A percentile compares a stretch with the other conserved stretches of the same genome.
phyloP scores from a whole-genome alignment of 768 basidiomycete genomes.

The Gymnopilus junonius region DNA sequence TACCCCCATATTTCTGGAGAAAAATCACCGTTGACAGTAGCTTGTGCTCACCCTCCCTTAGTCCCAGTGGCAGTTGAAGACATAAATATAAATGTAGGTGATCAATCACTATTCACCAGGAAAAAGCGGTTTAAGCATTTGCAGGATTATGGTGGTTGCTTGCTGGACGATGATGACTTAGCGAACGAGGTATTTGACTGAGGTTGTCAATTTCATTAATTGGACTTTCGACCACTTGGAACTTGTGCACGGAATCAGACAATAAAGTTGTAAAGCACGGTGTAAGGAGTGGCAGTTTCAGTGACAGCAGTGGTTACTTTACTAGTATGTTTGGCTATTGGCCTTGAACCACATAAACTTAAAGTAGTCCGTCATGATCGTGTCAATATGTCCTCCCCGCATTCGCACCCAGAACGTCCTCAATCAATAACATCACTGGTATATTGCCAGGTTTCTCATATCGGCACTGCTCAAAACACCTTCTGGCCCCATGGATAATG shows the following conservation, averaged over 20 bases:
- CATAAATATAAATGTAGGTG: slow-evolving; percentile 24
- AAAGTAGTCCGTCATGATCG: background rate
- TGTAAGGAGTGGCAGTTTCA: no score
- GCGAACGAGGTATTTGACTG: slow-evolving; percentile 10
- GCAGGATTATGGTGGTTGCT: slow-evolving; percentile 41
- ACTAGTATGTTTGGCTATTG: background rate
- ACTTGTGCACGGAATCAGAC: no score
- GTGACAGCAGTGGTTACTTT: no score
- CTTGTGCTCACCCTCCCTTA: slow-evolving; percentile 24
- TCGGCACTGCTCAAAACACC: no score
- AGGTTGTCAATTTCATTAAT: background rate
- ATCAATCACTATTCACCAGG: background rate
- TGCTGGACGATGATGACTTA: slow-evolving; percentile 40
- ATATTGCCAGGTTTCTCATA: background rate
- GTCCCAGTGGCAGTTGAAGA: slow-evolving; percentile 21
- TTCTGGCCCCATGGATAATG: slow-evolving; percentile 56
- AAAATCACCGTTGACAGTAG: slow-evolving; percentile 20
- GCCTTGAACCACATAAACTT: background rate
- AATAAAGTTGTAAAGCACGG: no score
- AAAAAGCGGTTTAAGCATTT: background rate
- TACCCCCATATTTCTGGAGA: slow-evolving; percentile 8
- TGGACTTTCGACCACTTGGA: no score
- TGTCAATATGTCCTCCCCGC: background rate
- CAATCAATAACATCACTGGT: background rate
- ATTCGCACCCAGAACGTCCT: no score